A percentile compares a stretch with the other conserved stretches of the same genome.
Evolutionary conservation across 2,329 filamentous ascomycete genomes (phyloP).

Genomic region (Biscogniauxia marginata): DNA sequence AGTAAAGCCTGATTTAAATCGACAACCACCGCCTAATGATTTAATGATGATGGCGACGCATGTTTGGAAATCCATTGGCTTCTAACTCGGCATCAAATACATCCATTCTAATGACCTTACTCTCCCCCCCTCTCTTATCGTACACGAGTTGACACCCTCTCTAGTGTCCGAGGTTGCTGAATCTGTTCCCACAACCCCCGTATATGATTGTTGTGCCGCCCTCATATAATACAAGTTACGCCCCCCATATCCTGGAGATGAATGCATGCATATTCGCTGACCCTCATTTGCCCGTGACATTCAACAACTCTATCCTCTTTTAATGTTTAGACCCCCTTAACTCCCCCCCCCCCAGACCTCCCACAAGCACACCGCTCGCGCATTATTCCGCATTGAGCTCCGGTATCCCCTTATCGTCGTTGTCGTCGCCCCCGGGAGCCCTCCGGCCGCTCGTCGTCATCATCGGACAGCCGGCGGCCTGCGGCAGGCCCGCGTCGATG

Average conservation of each 20-base stretch:
- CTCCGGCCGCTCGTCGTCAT: neutral
- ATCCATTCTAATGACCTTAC: no score
- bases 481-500: neutral
- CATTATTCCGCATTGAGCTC: neutral
- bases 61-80: no score
- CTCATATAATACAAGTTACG: neutral
- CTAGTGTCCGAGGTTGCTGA: neutral
- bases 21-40: no score
- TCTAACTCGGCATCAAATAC: no score
- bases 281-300: neutral
- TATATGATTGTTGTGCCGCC: neutral
- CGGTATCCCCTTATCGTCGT: no score
- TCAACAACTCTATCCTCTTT: neutral
- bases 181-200: neutral
- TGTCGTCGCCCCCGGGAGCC: neutral
- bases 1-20: no score
- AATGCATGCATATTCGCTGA: neutral
- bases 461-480: neutral
- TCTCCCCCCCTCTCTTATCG: no score
- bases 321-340: no score
- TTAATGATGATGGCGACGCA: no score
- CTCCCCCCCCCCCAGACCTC: no score
- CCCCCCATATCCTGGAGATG: neutral
- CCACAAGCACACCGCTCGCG: no score
- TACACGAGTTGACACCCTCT: neutral